A percentile compares a stretch with the other conserved stretches of the same genome.
phyloP scores from a whole-genome alignment of 1,139 yeast genomes.

The Zygoascus hellenicus region DNA sequence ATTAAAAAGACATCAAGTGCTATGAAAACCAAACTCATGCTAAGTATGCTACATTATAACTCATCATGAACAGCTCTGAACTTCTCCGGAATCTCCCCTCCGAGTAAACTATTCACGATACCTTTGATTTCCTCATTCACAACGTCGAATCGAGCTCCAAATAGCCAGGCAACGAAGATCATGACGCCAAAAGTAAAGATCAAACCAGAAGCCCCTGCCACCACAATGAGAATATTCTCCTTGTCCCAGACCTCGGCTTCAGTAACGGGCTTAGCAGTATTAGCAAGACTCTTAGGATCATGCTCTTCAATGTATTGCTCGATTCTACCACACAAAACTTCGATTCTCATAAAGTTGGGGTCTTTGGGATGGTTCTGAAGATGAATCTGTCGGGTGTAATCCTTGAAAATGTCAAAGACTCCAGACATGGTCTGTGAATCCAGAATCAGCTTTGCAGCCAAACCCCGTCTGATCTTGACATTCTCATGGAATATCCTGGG shows the following conservation, averaged over 20 bases:
- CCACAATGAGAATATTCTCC: slow-evolving; percentile 18
- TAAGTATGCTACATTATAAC: background rate
- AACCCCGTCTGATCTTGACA: slow-evolving; percentile 91
- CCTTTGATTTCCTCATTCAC: slow-evolving; percentile 16
- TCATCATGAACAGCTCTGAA: background rate
- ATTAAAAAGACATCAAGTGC: background rate
- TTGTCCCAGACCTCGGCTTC: slow-evolving; percentile 15
- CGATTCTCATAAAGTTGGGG: slow-evolving; percentile 81
- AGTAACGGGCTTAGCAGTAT: slow-evolving; percentile 12
- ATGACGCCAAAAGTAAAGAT: slow-evolving; percentile 21
- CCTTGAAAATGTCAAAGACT: slow-evolving; percentile 67
- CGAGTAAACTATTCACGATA: slow-evolving; percentile 14
- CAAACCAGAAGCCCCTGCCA: slow-evolving; percentile 24
- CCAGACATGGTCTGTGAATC: slow-evolving; percentile 69
- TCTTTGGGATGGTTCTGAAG: slow-evolving; percentile 72
- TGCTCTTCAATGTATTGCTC: slow-evolving; percentile 71
- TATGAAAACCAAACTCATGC: background rate
- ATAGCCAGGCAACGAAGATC: slow-evolving; percentile 25
- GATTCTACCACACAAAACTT: slow-evolving; percentile 79
- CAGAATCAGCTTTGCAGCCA: slow-evolving; percentile 72
- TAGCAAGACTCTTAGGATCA: slow-evolving; percentile 20
- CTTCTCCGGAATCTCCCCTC: slow-evolving; percentile 3
- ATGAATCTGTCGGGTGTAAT: slow-evolving; percentile 71
- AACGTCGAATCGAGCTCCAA: slow-evolving; percentile 29
- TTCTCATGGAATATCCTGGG: slow-evolving; percentile 61